Base-by-base conservation (phyloP, 805 yeast genomes). In the Scheffersomyces stipitis region DNA sequence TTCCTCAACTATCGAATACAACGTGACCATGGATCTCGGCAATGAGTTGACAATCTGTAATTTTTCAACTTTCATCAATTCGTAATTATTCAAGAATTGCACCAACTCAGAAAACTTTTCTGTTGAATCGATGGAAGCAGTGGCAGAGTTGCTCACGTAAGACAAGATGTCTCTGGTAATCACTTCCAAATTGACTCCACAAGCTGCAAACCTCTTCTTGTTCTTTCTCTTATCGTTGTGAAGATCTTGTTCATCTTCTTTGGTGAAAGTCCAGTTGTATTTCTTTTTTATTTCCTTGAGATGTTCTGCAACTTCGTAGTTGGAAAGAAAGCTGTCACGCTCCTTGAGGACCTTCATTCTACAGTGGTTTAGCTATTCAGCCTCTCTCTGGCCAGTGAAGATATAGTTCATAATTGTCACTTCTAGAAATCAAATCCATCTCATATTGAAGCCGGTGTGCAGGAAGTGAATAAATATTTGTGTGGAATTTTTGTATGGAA, bases 1-100 rank as follows among this genome's bases (percentile, higher is more conserved):
- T 55, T 93, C 98, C 55, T 91, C 99, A 1, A 91, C 80, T 18
- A 91, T 65, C 0, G 93, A 73, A 56, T 80, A 88, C 34, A 91
- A 68, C 26, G 78, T 82, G 9, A 90, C 96, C 70, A 87, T 65
- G 4, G 87, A 78, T 31, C 82, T 69, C 1, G 99, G 99, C 18
- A 87, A 71, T 5, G 81, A 69, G 57, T 91, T 90, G 38, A 90
- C 74, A 27, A 91, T 77, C 62, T 91, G 96, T 28, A 91, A 66
- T 46, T 81, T 79, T 54, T 91, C 99, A 17, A 86, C 81, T 58
- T 87, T 86, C 63, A 83, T 89, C 36, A 91, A 66, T 18, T 72
- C 74, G 42, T 73, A 80, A 23, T 64, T 48, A 40, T 75, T 71
- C 33, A 82, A 54, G 18, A 63, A 70, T 1, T 44, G 31, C 67